Base-by-base conservation (phyloP, 2,329 filamentous ascomycete genomes). In the Alternaria gansuensis region DNA sequence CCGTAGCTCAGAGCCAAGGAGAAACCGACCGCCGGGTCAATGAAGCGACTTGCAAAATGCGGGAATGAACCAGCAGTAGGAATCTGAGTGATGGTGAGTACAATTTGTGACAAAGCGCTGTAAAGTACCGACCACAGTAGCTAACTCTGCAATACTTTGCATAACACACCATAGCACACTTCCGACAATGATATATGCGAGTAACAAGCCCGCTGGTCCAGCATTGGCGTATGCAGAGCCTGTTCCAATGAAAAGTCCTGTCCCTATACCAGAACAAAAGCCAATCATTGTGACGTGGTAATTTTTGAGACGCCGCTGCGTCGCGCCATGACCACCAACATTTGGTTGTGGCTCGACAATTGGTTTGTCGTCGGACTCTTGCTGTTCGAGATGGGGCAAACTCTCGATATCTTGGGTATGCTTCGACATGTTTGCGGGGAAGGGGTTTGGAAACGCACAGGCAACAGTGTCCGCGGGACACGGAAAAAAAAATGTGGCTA, bases 101-200 rank as follows among this genome's bases (percentile, higher is more conserved):
- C 9, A 2, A 3, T 9, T 4, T 23, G 33, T 2, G 1, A 23
- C 10, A 1, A 9, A 34, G 39, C 5, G 4, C 11, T 14, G 2
- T 9, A 7, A 24, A 10, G 3, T 50, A 61, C 65, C 44, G n/a
- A 67, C 65, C 39, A 67, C 55, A 21, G 63, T 81, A 41, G 79
- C 83, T 84, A 89, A 87, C 71, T 89, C 87, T 9, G 86, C 86
- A 51, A 87, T 77, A 59, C 82, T 83, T 67, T 87, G 88, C 80
- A 87, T 88, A 69, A 88, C 83, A 57, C 85, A 77, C 33, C 79
- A 86, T 46, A 88, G 76, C 41, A 88, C 69, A 66, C 77, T 69
- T 24, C 79, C 79, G 67, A 88, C 86, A 39, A 87, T 57, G 24
- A 79, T 79, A 68, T 84, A 88, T 26, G 83, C 85, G 57, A 89